Base-by-base conservation (phyloP, 1,284 basidiomycete genomes). In the Heliocybe sulcata region DNA sequence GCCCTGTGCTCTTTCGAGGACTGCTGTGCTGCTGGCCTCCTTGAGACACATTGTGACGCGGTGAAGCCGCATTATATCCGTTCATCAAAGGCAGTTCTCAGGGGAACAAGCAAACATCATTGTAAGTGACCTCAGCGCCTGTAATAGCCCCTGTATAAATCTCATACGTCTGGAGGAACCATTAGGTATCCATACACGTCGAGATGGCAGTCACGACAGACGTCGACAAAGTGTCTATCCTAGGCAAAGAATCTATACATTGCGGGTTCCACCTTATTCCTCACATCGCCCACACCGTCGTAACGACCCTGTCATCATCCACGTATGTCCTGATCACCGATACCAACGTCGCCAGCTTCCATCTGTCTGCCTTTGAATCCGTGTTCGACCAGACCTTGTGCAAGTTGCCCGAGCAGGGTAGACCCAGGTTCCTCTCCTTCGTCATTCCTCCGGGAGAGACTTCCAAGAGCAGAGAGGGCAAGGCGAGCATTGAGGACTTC, bases 311-410 rank as follows among this genome's bases (percentile, higher is more conserved):
- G 31, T 80, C 87, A 0, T 90, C 94, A 0, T 92, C 94, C 9
- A 85, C 91, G 55, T 99, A 98, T 73, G 90, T 94, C 64, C 80
- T 99, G 61, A 74, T 99, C 71, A 98, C 95, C 45, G 96, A 99
- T 72, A 86, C 89, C 35, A 85, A 95, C 70, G 83, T 99, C 64
- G 91, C 90, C 0, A 77, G 77, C 1, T 80, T 93, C 59, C 88
- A 95, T 71, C 82, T 96, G 47, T 61, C 75, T 2, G 71, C 77
- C 2, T 87, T 96, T 67, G 73, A 85, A 57, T 63, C 74, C 29
- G 85, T 85, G 16, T 95, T 97, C 65, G 67, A 77, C n/a, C 60
- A 66, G 1, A 77, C 74, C 54, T 66, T 79, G 54, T 59, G 66
- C 38, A 65, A 67, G 14, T 64, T 66, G 55, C 67, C 59, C 53